Base-by-base conservation (phyloP, 2,329 filamentous ascomycete species). In the Exophiala spinifera region DNA sequence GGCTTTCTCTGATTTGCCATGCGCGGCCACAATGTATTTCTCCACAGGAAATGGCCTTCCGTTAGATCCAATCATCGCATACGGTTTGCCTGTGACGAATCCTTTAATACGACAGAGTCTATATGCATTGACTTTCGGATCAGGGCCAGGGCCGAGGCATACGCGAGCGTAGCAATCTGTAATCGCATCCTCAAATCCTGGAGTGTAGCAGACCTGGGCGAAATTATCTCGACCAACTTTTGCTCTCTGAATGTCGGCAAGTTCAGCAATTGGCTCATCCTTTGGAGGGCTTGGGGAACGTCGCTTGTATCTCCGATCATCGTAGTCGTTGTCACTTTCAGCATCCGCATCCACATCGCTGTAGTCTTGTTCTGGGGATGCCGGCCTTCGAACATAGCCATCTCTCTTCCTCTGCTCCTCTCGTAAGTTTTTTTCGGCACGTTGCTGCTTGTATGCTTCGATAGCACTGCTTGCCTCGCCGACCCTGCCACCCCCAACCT, bases 121-220 rank as follows among this genome's bases (percentile, higher is more conserved):
- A 71, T 99, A 99, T 61, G 89, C 81, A 58, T 88, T 87, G 55
- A 85, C 77, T 3, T 87, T 86, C 3, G 82, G 88, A 19, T 85
- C 79, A 10, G 82, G 81, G 67, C 95, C 87, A 11, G 86, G 80
- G 0, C 91, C 92, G 53, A 96, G 83, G 59, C 86, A 88, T 61
- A 97, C 84, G 48, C 94, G 88, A 34, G 87, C 86, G 69, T 88
- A 99, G 70, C 91, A 95, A 48, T 90, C 90, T 14, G 79, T 83
- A 65, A 96, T 88, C 25, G 87, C 81, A 7, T 87, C 76, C 52
- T 95, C 88, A 63, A 99, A 96, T 3, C 86, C 86, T 10, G 94
- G 94, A 63, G 91, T 92, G 75, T 95, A 96, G 78, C 91, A 96
- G 51, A 96, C 87, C 66, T 92, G 85, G 5, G 88, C 87, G 69